phyloP scores from a whole-genome alignment of 2,329 filamentous ascomycete genomes.

The Reticulascus tulasneorum region DNA sequence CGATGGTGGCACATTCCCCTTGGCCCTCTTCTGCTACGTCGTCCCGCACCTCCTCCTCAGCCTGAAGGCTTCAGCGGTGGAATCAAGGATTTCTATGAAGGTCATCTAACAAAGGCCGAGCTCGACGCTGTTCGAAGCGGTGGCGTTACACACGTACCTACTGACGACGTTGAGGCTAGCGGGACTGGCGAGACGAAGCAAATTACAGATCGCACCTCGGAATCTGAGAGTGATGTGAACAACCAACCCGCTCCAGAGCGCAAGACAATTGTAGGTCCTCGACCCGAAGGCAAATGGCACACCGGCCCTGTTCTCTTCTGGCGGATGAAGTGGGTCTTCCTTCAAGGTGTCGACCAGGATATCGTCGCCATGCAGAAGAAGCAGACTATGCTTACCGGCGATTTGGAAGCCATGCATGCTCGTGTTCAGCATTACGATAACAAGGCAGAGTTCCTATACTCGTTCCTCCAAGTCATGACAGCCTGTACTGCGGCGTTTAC shows the following conservation, averaged over 20 bases:
- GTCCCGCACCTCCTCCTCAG: constrained; percentile 26
- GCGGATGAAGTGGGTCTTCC: constrained; percentile 33
- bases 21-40: constrained; percentile 43
- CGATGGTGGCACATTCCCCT: constrained; percentile 45
- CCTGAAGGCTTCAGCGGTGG: constrained; percentile 30
- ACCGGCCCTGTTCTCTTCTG: constrained; percentile 32
- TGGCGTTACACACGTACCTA: constrained; percentile 1
- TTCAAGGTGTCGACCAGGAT: constrained; percentile 37
- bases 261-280: constrained; percentile 25
- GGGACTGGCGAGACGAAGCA: constrained; percentile 24
- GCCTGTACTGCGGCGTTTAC: constrained; percentile 60
- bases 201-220: constrained; percentile 19
- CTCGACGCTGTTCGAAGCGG: constrained; percentile 31
- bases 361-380: constrained; percentile 24
- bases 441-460: constrained; percentile 57
- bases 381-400: constrained; percentile 42
- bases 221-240: constrained; percentile 12
- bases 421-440: constrained; percentile 59
- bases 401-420: constrained; percentile 53
- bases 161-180: constrained; percentile 19
- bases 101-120: constrained; percentile 43
- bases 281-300: constrained; percentile 35
- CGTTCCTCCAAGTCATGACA: constrained; percentile 57
- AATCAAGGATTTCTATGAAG: constrained; percentile 47
- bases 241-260: not conserved